A percentile compares a stretch with the other conserved stretches of the same genome.
These are phyloP conservation scores for Verruconis gallopava DNA, from an alignment of 2,329 filamentous ascomycete genomes.

Conservation along the genomic window DNA sequence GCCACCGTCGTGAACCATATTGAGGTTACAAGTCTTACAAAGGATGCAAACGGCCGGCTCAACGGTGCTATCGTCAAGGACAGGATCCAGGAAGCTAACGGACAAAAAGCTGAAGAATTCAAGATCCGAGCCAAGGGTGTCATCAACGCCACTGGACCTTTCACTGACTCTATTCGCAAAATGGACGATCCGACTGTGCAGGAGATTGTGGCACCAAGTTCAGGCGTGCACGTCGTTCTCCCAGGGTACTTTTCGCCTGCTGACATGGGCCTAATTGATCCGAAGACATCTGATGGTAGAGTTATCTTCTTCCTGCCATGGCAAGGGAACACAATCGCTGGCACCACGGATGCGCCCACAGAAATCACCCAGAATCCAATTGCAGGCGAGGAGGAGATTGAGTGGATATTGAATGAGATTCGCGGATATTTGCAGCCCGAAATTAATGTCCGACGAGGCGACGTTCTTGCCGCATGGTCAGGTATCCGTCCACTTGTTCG, in stretches of 20 bases:
- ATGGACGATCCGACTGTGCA: constrained; percentile 61
- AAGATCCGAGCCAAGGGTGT: constrained; percentile 65
- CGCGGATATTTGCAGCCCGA: constrained; percentile 70
- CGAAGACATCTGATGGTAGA: constrained; percentile 72
- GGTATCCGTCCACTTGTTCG: constrained; percentile 78
- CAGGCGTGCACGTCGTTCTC: constrained; percentile 74
- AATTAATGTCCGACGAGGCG: constrained; percentile 70
- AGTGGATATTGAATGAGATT: constrained; percentile 79
- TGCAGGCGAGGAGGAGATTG: constrained; percentile 70
- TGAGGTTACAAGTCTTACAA: constrained; percentile 64
- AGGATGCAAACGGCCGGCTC: constrained; percentile 58
- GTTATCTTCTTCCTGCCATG: constrained; percentile 90
- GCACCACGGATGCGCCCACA: constrained; percentile 71
- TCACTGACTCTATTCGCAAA: constrained; percentile 73
- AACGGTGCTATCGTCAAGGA: constrained; percentile 65
- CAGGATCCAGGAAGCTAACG: constrained; percentile 51
- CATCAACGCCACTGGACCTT: constrained; percentile 81
- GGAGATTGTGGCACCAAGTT: constrained; percentile 75
- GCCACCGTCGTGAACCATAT: constrained; percentile 72
- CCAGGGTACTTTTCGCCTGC: constrained; percentile 77
- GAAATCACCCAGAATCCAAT: constrained; percentile 59
- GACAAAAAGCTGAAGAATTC: constrained; percentile 49
- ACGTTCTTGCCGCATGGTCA: constrained; percentile 84
- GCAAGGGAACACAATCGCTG: constrained; percentile 86
- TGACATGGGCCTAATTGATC: constrained; percentile 80